Evolutionary conservation across 768 basidiomycete genomes (phyloP).

Genomic region (Suillus alpinus): DNA sequence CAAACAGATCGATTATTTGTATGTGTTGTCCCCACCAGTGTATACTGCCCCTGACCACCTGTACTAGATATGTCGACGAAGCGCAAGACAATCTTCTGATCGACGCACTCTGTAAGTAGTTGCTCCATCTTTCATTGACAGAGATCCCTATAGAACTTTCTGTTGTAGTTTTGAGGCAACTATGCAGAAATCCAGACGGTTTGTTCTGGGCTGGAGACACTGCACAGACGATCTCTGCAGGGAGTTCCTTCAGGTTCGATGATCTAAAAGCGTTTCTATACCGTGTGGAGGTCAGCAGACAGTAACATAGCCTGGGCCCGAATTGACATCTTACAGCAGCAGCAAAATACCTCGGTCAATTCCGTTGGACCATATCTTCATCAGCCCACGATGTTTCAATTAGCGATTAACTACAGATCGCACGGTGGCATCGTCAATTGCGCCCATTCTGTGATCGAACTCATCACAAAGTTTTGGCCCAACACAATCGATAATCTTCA

Average conservation of each 20-base stretch:
- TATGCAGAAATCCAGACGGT: slow-evolving; percentile 66
- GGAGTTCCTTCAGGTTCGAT: slow-evolving; percentile 69
- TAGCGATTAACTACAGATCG: slow-evolving; percentile 66
- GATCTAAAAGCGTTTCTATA: slow-evolving; percentile 68
- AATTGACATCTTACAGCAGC: slow-evolving; percentile 12
- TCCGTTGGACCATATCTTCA: slow-evolving; percentile 14
- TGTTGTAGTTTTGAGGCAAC: slow-evolving; percentile 50
- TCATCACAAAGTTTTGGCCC: slow-evolving; percentile 62
- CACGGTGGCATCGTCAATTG: slow-evolving; percentile 75
- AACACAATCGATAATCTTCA: slow-evolving; percentile 58
- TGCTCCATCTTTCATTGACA: neutral
- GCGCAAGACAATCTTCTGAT: slow-evolving; percentile 71
- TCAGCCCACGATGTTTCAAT: slow-evolving; percentile 47
- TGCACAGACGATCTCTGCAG: slow-evolving; percentile 72
- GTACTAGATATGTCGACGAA: slow-evolving; percentile 66
- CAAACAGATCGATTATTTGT: slow-evolving; percentile 55
- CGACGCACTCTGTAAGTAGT: slow-evolving; percentile 51
- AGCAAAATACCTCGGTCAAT: slow-evolving; percentile 14
- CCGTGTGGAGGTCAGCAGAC: slow-evolving; percentile 50
- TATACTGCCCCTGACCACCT: neutral
- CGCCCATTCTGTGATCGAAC: slow-evolving; percentile 61
- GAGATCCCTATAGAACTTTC: neutral
- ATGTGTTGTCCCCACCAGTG: slow-evolving; percentile 13
- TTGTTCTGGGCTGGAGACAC: slow-evolving; percentile 82
- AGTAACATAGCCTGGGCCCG: neutral